Base-by-base conservation (phyloP, 2,329 filamentous ascomycete species). In the Epichloe festucae region DNA sequence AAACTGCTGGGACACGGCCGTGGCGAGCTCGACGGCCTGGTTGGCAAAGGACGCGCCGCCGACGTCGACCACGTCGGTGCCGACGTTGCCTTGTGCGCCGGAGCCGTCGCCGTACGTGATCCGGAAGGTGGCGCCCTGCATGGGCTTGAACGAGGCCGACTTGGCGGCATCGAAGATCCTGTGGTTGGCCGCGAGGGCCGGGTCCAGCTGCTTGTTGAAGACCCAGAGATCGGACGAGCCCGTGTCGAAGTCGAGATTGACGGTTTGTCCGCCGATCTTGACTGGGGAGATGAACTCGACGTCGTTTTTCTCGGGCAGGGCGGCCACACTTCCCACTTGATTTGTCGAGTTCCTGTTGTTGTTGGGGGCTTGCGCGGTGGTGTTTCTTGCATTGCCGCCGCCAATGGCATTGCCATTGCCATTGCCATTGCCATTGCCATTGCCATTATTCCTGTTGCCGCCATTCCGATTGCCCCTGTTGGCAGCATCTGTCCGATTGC, bases 71-170 rank as follows among this genome's bases (percentile, higher is more conserved):
- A 55, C 62, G 54, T 75, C 73, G 11, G 58, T 62, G 62, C 70
- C 74, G 14, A 75, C 71, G 34, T 67, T 61, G 14, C 73, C 73
- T 41, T 59, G 62, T 5, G 70, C 71, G 12, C 60, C 62, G 57
- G 68, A 72, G 8, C 66, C 64, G 51, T 75, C 72, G 23, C 71
- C 72, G 53, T 75, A 75, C 1, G 56, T 57, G 52, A 75, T 74
- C 27, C 58, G 55, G 72, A 72, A 75, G 3, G 61, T 59, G n/a
- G 61, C 59, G 2, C 70, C 70, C 1, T 57, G 52, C 31, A 73
- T 54, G 54, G 63, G 58, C 54, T 65, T 56, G n/a, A 72, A 63
- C 2, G 69, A 68, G 14, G 61, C 64, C 53, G 69, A 72, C 46
- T 64, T 59, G 40, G 52, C 55, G 1, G 71, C 67, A 42, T 69